Evolutionary conservation across 176 grass and related monocot genomes (phyloP), one percentile per base, ranked within the genome.

Genomic region (Oropetium thomaeum): DNA sequence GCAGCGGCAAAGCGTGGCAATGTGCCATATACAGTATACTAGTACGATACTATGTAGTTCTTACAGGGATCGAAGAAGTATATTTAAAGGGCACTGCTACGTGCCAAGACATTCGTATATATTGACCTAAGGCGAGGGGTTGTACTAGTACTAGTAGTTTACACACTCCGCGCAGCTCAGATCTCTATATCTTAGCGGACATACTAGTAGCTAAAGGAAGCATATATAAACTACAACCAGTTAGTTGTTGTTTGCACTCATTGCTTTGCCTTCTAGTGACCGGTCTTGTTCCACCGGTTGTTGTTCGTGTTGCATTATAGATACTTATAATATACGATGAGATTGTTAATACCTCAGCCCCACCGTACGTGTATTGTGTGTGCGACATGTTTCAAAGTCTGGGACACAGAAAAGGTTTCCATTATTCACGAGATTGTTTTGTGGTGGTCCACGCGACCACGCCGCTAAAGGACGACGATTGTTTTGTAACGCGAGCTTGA

Each of bases 21-120:
- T 35, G n/a, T n/a, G n/a, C 32, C 5, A 17, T 8, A n/a, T 29
- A 40, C 11, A 5, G 8, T 52, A 23, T n/a, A 22, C 7, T 14
- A 44, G 19, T 2, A 8, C n/a, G 35, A 7, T 37, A 37, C 35
- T 37, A 3, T 2, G 10, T 79, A 43, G 9, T 79, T 83, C 69
- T 79, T 73, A 52, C 27, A 69, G 28, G 35, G 70, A 83, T 66
- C 68, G 26, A 79, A 60, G 26, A 79, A 60, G 74, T 74, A 68
- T 44, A 87, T 66, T 71, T 71, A 67, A 60, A 53, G 59, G 49
- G 53, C n/a, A n/a, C n/a, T n/a, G n/a, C n/a, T 27, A 27, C 53
- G 53, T 37, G 69, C 38, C 62, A 69, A 79, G 69, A 74, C 80
- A 88, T 88, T 79, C 80, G 20, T n/a, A 22, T 22, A 1, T 79